A percentile compares a stretch with the other conserved stretches of the same genome.
Conservation (phyloP, 1,284 basidiomycete species). For the Testicularia cyperi region DNA sequence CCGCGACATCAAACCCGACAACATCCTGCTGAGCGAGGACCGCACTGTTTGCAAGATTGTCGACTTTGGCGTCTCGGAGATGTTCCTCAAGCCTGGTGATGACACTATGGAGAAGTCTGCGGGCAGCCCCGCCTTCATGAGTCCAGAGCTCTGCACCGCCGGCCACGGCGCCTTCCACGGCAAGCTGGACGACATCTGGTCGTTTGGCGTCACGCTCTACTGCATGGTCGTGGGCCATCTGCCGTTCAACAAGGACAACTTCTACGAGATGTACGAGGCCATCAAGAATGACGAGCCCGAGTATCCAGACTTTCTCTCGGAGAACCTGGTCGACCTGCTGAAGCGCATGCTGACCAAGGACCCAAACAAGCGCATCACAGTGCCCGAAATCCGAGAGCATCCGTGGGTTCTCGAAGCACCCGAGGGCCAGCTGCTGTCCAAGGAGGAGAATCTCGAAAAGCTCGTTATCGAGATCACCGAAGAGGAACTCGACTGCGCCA, state of each 20-base stretch:
- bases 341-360: slow-evolving; percentile 49
- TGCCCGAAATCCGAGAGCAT: slow-evolving; percentile 43
- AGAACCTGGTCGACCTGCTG: slow-evolving; percentile 38
- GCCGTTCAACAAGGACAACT: slow-evolving; percentile 64
- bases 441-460: slow-evolving; percentile 40
- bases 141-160: slow-evolving; percentile 62
- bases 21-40: slow-evolving; percentile 64
- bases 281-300: slow-evolving; percentile 61
- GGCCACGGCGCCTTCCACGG: slow-evolving; percentile 61
- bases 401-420: slow-evolving; percentile 47
- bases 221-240: slow-evolving; percentile 65
- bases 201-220: slow-evolving; percentile 66
- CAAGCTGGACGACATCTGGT: slow-evolving; percentile 66
- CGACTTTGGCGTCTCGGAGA: slow-evolving; percentile 67
- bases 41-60: slow-evolving; percentile 65
- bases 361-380: slow-evolving; percentile 44
- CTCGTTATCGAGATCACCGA: slow-evolving; percentile 55
- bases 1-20: slow-evolving; percentile 65
- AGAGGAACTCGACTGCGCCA: slow-evolving; percentile 55
- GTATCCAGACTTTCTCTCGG: slow-evolving; percentile 42
- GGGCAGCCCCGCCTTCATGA: slow-evolving; percentile 67
- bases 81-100: slow-evolving; percentile 63
- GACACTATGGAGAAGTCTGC: slow-evolving; percentile 62
- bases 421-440: slow-evolving; percentile 26
- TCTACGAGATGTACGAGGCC: slow-evolving; percentile 64